Evolutionary conservation across 805 yeast species (phyloP), one percentile per base, ranked within the genome.

Genomic region (Pichia kluyveri): DNA sequence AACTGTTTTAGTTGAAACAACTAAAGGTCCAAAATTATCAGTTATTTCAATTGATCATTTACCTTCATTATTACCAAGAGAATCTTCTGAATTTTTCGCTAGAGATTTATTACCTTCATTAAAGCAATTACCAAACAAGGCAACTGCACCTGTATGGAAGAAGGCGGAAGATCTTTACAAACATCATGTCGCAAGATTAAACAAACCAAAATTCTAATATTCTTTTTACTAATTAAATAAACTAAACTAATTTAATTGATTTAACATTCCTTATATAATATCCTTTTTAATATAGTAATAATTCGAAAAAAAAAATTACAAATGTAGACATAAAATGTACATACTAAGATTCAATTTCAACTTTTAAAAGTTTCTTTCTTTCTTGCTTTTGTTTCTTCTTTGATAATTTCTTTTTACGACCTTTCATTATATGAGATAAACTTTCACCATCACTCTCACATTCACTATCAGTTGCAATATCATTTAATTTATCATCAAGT

Each of bases 1-100:
- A 55, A 90, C 96, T 3, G 97, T 87, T 42, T 67, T 69, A 8
- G 99, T 91, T 39, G 79, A 82, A 52, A 82, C 93, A 38, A 73
- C 83, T 28, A 72, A 68, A 34, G 96, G 96, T 49, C 95, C 96
- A 54, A 83, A 83, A 65, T 70, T 93, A 59, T 85, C 95, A 5
- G 99, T 93, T 42, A 80, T 89, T 57, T 88, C 96, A 17, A 93
- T 93, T 58, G 99, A 93, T 70, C 99, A 93, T 67, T 75, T 93
- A 61, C 99, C 99, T 39, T 83, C 96, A 9, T 71, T 93, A 63
- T 76, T 93, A 55, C 99, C 99, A 61, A 86, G 99, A 71, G 99
- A 93, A 69, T 85, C 98, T 26, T 88, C 96, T 8, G 99, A 93
- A 72, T 81, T 82, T 54, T 93, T 88, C 69, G 79, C 95, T 41